Percentiles rank a stretch among this genome's conserved stretches.
These are phyloP conservation scores for Quercus dentata DNA, from an alignment of 306 rosid species.

Conservation along the genomic window DNA sequence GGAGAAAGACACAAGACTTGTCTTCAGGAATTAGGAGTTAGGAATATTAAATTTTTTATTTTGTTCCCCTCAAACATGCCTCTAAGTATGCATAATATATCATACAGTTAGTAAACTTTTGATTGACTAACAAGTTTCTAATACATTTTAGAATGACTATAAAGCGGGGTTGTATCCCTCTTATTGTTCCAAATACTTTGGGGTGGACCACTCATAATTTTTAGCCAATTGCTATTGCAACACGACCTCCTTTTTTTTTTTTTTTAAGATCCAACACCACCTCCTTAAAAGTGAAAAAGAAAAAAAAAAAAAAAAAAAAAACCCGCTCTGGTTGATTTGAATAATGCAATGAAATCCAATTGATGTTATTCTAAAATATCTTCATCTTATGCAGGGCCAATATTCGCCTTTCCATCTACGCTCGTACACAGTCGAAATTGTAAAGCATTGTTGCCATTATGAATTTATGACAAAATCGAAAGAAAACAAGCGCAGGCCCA, in stretches of 20 bases:
- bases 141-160: background rate
- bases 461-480: conserved; percentile 19
- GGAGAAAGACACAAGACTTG: background rate
- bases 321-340: background rate
- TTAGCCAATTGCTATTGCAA: background rate
- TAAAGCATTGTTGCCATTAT: conserved; percentile 43
- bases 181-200: background rate
- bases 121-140: background rate
- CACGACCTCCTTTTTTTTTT: too few species aligned
- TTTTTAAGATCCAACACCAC: too few species aligned
- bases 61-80: background rate
- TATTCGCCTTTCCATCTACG: background rate
- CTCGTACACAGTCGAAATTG: conserved; percentile 30
- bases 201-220: background rate
- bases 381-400: background rate
- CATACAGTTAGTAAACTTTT: background rate
- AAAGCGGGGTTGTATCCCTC: background rate
- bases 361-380: background rate
- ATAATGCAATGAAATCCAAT: background rate
- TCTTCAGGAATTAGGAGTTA: background rate
- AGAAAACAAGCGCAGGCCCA: conserved; percentile 49
- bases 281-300: too few species aligned
- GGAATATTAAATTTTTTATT: too few species aligned
- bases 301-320: too few species aligned
- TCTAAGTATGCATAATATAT: background rate